A percentile compares a stretch with the other conserved stretches of the same genome.
Evolutionary conservation across 2,329 filamentous ascomycete genomes (phyloP).

Genomic region (Fusarium udum): DNA sequence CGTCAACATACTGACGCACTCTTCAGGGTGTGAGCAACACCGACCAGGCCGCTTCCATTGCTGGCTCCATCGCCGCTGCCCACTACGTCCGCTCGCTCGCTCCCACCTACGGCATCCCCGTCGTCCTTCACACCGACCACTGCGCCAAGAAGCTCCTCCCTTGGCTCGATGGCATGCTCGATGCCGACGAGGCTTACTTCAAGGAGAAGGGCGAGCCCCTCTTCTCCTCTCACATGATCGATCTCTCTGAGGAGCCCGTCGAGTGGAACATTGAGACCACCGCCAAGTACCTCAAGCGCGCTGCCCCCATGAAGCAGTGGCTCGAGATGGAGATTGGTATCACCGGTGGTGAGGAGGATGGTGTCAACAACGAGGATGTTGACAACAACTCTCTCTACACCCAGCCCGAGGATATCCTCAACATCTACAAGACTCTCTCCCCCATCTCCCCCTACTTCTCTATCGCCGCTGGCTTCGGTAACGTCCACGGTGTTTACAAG

Average conservation of each 20-base stretch:
- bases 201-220: conserved; percentile 91
- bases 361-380: conserved; percentile 97
- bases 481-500: conserved; percentile 99
- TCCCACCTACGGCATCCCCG: conserved; percentile 86
- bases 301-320: conserved; percentile 97
- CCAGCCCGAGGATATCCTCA: conserved; percentile 94
- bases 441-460: conserved; percentile 96
- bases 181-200: conserved; percentile 94
- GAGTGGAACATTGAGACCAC: conserved; percentile 93
- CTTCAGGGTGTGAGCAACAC: conserved; percentile 76
- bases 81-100: conserved; percentile 93
- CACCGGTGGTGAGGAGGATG: conserved; percentile 97
- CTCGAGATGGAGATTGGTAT: conserved; percentile 93
- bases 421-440: conserved; percentile 86
- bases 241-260: conserved; percentile 90
- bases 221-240: conserved; percentile 98
- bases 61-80: conserved; percentile 86
- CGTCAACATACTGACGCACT: conserved; percentile 26
- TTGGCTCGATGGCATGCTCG: conserved; percentile 96
- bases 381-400: conserved; percentile 98
- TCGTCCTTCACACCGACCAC: conserved; percentile 96
- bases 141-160: conserved; percentile 99
- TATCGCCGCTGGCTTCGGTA: conserved; percentile 97
- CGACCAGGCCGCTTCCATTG: conserved; percentile 87
- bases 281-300: conserved; percentile 91